Evolutionary conservation across 768 basidiomycete genomes (phyloP), one percentile per base, ranked within the genome.

Genomic region (Leccinellum luteum): DNA sequence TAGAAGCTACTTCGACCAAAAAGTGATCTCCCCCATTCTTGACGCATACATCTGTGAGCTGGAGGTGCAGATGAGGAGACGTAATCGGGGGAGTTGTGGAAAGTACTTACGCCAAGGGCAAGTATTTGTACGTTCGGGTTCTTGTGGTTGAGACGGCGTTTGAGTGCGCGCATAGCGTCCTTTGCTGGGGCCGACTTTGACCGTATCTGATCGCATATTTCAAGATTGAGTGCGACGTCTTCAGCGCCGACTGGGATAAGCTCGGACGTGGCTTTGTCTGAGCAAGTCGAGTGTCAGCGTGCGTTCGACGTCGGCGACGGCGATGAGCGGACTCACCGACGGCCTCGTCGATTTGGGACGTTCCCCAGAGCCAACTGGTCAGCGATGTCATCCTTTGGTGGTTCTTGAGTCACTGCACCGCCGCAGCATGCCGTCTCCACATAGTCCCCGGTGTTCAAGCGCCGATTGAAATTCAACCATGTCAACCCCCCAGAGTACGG

Each of bases 1-100:
- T 81, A 6, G 92, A 92, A 6, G 90, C 85, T 48, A 96, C 74
- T 69, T 97, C 94, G 2, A 73, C 72, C 51, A 98, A 76, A 68
- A 99, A 98, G 45, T 86, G 84, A 63, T 98, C 94, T 0, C 97
- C 97, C 10, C 93, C 94, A 66, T 99, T 99, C 86, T 99, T 99
- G 71, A 98, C 82, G 66, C 92, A 94, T 9, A 87, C 80, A 73
- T 98, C 97, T 48, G 90, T 86, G 50, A 98, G 79, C 90, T 96
- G 69, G 4, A 3, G 53, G 14, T 35, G 43, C 10, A 32, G 30
- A 25, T 64, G 50, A 57, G 54, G 15, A 45, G 51, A 31, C 49
- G 55, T 41, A 4, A 51, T 47, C 31, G 28, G n/a, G n/a, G 13
- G n/a, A 13, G 15, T 5, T 1, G n/a, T 25, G 8, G 25, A 31